These are phyloP conservation scores for Pleurotus pulmonarius DNA, from an alignment of 768 basidiomycete species.

Conservation along the genomic window DNA sequence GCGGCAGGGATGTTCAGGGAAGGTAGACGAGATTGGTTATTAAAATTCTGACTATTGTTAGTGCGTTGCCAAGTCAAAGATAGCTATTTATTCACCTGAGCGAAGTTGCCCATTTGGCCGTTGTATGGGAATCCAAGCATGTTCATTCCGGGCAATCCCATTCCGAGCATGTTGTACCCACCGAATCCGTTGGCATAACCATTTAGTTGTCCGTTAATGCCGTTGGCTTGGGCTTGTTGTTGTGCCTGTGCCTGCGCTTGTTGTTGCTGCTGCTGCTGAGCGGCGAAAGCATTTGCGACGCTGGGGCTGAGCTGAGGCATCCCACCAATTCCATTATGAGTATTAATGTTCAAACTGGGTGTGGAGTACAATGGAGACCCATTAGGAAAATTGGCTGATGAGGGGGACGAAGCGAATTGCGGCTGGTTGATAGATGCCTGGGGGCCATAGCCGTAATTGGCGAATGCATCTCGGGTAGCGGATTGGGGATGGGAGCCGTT, in stretches of 20 bases:
- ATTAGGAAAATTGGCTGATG: conserved; percentile 40
- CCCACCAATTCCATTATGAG: conserved; percentile 41
- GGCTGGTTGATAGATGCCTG: conserved; percentile 62
- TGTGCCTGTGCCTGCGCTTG: conserved; percentile 46
- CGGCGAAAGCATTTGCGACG: conserved; percentile 50
- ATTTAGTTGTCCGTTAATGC: conserved; percentile 28
- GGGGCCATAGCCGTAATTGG: conserved; percentile 85
- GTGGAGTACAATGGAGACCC: conserved; percentile 67
- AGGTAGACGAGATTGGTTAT: conserved; percentile 56
- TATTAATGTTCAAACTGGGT: conserved; percentile 66
- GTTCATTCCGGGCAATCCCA: conserved; percentile 73
- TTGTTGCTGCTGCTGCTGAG: conserved; percentile 37
- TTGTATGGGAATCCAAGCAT: conserved; percentile 75
- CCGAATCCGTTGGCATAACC: conserved; percentile 53
- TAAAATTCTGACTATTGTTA: too few species aligned
- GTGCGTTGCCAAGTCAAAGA: conserved; percentile 5
- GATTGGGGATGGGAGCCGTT: conserved; percentile 26
- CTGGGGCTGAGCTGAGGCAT: conserved; percentile 66
- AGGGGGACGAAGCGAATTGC: conserved; percentile 46
- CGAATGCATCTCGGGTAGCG: conserved; percentile 58
- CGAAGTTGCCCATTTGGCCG: conserved; percentile 66
- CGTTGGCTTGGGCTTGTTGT: conserved; percentile 39
- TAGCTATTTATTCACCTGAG: conserved; percentile 41
- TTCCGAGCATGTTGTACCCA: conserved; percentile 75
- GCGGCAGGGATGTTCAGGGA: conserved; percentile 68